Evolutionary conservation across 108 stramenopile genomes (phyloP).

Genomic region (Nitzschia sp.): DNA sequence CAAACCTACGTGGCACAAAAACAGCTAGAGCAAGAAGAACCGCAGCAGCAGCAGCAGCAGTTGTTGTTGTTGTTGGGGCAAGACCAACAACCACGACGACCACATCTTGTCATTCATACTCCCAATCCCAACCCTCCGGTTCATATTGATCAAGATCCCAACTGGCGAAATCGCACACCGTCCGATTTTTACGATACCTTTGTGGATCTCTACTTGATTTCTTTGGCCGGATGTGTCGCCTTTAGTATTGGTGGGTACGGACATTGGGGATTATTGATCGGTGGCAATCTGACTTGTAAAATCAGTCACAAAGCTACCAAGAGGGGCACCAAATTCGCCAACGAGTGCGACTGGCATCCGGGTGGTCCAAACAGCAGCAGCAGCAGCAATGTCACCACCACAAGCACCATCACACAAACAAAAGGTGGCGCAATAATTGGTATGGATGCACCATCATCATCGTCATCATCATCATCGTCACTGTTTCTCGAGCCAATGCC

Average conservation of each 20-base stretch:
- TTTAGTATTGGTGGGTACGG: conserved; percentile 41
- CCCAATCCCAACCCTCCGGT: conserved; percentile 24
- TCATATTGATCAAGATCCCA: conserved; percentile 37
- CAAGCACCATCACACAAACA: no score
- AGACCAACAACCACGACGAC: no score
- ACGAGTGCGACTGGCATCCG: background rate
- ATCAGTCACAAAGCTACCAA: background rate
- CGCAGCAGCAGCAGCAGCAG: no score
- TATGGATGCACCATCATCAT: no score
- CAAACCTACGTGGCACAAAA: conserved; percentile 17
- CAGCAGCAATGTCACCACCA: no score
- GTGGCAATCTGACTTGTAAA: conserved; percentile 13
- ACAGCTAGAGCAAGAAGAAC: no score
- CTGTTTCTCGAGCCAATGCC: conserved; percentile 1
- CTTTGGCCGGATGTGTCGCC: conserved; percentile 33
- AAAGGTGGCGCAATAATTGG: no score
- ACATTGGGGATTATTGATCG: conserved; percentile 36
- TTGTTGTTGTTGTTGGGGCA: no score
- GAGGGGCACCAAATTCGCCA: background rate
- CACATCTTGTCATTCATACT: background rate
- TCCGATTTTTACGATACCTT: conserved; percentile 48
- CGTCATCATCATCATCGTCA: no score
- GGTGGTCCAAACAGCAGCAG: background rate
- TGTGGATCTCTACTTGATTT: conserved; percentile 49
- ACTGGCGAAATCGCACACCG: conserved; percentile 14